A percentile compares a stretch with the other conserved stretches of the same genome.
phyloP scores from a whole-genome alignment of 306 rosid genomes.

The Cicer cuneatum region DNA sequence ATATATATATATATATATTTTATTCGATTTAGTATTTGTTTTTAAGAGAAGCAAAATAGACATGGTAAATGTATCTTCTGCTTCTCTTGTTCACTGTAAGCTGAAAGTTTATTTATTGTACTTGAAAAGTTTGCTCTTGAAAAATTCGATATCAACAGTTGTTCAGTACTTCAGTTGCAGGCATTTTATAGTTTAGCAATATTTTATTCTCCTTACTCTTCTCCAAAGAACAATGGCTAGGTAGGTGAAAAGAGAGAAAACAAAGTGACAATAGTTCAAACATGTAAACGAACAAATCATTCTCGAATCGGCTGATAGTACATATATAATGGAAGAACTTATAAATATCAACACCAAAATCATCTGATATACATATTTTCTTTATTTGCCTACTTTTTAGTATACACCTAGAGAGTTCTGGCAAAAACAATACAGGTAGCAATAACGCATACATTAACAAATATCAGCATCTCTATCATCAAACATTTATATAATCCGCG shows the following conservation, averaged over 20 bases:
- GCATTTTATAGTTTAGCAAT: background rate
- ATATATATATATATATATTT: conserved; percentile 16
- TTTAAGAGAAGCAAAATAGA: conserved; percentile 16
- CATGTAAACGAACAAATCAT: conserved; percentile 31
- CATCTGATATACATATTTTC: conserved; percentile 2
- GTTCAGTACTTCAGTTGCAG: background rate
- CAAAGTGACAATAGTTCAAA: background rate
- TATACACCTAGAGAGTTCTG: conserved; percentile 41
- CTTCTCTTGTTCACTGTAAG: conserved; percentile 9
- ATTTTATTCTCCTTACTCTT: conserved; percentile 1
- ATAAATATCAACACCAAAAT: conserved; percentile 37
- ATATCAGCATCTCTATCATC: conserved; percentile 56
- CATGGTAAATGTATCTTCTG: conserved; percentile 35
- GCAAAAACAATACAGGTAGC: conserved; percentile 21
- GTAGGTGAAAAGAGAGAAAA: conserved; percentile 5
- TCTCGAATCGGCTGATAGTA: conserved; percentile 23
- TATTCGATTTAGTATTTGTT: background rate
- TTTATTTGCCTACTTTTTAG: conserved; percentile 24
- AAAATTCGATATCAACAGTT: background rate
- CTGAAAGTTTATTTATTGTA: conserved; percentile 1
- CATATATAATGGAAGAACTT: conserved; percentile 18
- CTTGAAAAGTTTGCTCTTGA: background rate
- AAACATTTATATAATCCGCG: conserved; percentile 51
- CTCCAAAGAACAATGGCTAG: background rate
- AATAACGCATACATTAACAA: conserved; percentile 32